Conservation (phyloP, 768 basidiomycete species). For the Phallus indusiatus region DNA sequence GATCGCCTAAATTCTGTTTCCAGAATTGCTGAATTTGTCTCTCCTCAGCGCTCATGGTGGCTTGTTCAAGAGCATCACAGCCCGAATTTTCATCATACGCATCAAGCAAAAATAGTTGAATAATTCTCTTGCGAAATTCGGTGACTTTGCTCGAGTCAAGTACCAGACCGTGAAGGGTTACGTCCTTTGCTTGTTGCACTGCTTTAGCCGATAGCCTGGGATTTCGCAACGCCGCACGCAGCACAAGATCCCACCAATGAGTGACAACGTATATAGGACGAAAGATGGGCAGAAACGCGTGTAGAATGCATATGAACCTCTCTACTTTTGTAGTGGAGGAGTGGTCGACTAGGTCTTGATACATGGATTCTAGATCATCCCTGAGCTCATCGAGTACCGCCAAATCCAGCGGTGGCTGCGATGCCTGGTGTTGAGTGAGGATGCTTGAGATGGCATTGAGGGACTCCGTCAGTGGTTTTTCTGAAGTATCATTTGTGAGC, state of each 20-base stretch:
- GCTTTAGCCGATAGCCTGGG: conserved; percentile 52
- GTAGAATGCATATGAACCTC: conserved; percentile 55
- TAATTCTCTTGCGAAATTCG: conserved; percentile 57
- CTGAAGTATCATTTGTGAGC: not conserved
- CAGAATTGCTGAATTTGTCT: conserved; percentile 52
- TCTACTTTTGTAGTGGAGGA: conserved; percentile 52
- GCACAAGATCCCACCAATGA: conserved; percentile 71
- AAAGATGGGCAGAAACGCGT: conserved; percentile 51
- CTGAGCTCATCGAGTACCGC: conserved; percentile 42
- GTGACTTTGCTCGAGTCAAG: conserved; percentile 39
- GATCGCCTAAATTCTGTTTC: conserved; percentile 73
- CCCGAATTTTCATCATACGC: conserved; percentile 68
- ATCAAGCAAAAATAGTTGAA: conserved; percentile 72
- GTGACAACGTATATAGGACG: conserved; percentile 60
- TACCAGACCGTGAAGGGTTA: conserved; percentile 54
- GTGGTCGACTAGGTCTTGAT: conserved; percentile 57
- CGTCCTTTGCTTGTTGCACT: conserved; percentile 59
- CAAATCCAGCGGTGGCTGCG: not conserved
- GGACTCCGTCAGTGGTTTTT: not conserved
- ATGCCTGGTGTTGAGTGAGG: not conserved
- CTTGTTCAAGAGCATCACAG: conserved; percentile 68
- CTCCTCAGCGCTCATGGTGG: conserved; percentile 52
- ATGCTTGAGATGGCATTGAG: conserved; percentile 1
- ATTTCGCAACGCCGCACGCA: conserved; percentile 71
- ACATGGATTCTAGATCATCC: conserved; percentile 55